phyloP scores from a whole-genome alignment of 441 rosid genomes.

The Cnidoscolus chayamansa region DNA sequence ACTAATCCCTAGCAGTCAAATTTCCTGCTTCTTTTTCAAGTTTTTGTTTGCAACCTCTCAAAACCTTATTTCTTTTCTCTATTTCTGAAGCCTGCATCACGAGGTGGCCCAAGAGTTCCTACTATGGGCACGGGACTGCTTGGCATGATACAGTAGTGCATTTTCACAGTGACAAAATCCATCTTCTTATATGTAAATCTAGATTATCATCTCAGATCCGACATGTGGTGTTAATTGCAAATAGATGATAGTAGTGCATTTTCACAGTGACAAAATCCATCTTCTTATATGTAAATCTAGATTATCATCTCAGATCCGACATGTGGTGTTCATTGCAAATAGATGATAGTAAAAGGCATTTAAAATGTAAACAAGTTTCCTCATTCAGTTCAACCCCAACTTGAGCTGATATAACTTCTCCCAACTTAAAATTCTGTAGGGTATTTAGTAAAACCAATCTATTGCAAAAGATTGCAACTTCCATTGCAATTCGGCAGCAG shows the following conservation, averaged over 20 bases:
- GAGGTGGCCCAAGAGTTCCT: too few relatives aligned
- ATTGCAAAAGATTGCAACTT: not conserved
- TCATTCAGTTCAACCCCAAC: not conserved
- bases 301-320: not conserved
- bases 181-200: not conserved
- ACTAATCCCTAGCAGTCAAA: too few relatives aligned
- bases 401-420: not conserved
- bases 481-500: not conserved
- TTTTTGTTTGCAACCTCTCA: too few relatives aligned
- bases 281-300: not conserved
- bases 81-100: too few relatives aligned
- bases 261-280: not conserved
- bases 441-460: not conserved
- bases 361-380: not conserved
- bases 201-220: not conserved
- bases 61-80: too few relatives aligned
- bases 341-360: not conserved
- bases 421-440: not conserved
- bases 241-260: not conserved
- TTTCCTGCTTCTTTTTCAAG: too few relatives aligned
- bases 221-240: not conserved
- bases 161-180: not conserved
- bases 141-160: not conserved
- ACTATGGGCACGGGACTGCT: too few relatives aligned
- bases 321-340: not conserved